A percentile compares a stretch with the other conserved stretches of the same genome.
Evolutionary conservation across 495 filamentous ascomycete species (phyloP).

Genomic region (Penicillium manginii): DNA sequence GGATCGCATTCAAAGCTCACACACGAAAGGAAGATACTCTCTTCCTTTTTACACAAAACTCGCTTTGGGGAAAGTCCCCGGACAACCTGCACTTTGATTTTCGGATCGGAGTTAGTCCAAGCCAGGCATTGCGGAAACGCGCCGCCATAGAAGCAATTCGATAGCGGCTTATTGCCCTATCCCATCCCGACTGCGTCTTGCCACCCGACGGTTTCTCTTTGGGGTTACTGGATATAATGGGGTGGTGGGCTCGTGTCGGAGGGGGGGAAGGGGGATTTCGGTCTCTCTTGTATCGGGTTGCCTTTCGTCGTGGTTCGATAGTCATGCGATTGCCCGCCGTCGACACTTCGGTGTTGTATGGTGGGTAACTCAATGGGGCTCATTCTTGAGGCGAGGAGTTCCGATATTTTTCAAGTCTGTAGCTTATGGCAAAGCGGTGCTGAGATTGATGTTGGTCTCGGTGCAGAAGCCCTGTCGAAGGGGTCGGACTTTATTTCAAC

Average conservation of each 20-base stretch:
- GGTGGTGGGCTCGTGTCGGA: constrained; percentile 40
- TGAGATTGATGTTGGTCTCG: constrained; percentile 15
- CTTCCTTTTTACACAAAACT: constrained; percentile 34
- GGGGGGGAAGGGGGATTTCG: constrained; percentile 37
- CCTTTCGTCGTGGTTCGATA: constrained; percentile 91
- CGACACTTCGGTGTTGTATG: constrained; percentile 17
- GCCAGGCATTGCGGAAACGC: constrained; percentile 85
- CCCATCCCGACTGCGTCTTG: constrained; percentile 40
- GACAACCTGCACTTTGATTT: constrained; percentile 68
- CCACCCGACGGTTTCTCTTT: constrained; percentile 43
- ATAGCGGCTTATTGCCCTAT: constrained; percentile 66
- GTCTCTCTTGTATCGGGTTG: constrained; percentile 47
- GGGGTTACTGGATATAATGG: constrained; percentile 47
- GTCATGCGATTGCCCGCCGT: constrained; percentile 94
- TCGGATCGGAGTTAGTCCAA: constrained; percentile 27
- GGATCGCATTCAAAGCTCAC: constrained; percentile 99
- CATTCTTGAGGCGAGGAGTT: constrained; percentile 99
- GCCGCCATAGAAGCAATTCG: constrained; percentile 98
- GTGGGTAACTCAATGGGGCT: constrained; percentile 99
- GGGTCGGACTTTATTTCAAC: constrained; percentile 55
- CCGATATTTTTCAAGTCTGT: constrained; percentile 53
- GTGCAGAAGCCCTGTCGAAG: constrained; percentile 66
- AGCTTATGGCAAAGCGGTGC: constrained; percentile 68
- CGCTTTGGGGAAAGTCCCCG: constrained; percentile 99
- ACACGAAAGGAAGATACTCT: constrained; percentile 68